These are phyloP conservation scores for Penicillium palitans DNA, from an alignment of 2,329 filamentous ascomycete genomes.

Conservation along the genomic window DNA sequence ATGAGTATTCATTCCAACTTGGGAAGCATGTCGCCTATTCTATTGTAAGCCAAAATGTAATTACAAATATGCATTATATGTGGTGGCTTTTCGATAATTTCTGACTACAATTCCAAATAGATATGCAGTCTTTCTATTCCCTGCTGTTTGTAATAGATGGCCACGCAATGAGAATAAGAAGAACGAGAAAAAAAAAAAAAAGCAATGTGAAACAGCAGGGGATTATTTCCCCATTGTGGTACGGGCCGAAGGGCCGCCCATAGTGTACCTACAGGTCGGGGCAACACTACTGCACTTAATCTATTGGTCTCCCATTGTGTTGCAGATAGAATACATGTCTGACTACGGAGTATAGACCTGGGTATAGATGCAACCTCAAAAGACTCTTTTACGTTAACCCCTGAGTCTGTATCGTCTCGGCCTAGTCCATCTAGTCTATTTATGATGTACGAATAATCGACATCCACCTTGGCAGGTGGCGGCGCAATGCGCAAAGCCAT, in stretches of 20 bases:
- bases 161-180: neutral
- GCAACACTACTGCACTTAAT: conserved; percentile 17
- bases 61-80: conserved; percentile 1
- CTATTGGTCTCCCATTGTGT: neutral
- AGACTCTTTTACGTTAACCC: neutral
- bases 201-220: conserved; percentile 20
- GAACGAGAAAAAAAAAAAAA: neutral
- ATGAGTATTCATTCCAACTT: neutral
- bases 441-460: neutral
- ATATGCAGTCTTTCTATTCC: neutral
- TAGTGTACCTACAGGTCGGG: conserved; percentile 4
- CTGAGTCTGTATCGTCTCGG: neutral
- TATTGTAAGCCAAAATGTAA: neutral
- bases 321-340: conserved; percentile 1
- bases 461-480: conserved; percentile 12
- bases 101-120: conserved; percentile 4
- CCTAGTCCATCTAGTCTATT: neutral
- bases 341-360: neutral
- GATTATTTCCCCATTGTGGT: conserved; percentile 19
- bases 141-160: neutral
- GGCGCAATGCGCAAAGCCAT: conserved; percentile 11
- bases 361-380: neutral
- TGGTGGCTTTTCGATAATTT: conserved; percentile 13
- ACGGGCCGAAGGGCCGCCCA: conserved; percentile 20
- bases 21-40: neutral